Percentiles rank a stretch among this genome's conserved stretches.
Evolutionary conservation across 192 early-diverging fungal species (phyloP).

Genomic region (Coemansia sp.): DNA sequence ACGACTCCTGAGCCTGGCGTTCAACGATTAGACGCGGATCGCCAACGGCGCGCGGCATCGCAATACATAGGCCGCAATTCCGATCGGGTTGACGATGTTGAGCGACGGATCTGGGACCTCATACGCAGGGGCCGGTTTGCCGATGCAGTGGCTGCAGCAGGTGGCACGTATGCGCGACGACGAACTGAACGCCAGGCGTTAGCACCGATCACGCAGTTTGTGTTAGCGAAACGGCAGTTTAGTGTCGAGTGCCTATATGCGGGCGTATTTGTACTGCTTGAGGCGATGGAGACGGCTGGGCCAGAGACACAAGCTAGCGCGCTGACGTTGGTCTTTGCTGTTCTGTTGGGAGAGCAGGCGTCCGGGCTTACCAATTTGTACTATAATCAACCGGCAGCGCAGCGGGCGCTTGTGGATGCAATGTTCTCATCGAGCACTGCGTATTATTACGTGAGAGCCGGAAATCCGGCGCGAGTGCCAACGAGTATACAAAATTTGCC

Average conservation of each 20-base stretch:
- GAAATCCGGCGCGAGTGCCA: not conserved
- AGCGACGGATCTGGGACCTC: constrained; percentile 8
- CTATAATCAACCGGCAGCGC: not conserved
- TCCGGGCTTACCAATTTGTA: constrained; percentile 9
- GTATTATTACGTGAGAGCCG: not conserved
- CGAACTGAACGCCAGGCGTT: not conserved
- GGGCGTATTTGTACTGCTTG: constrained; percentile 14
- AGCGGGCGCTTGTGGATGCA: constrained; percentile 3
- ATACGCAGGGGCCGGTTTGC: not conserved
- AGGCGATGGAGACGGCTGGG: not conserved
- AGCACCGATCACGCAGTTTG: constrained; percentile 16
- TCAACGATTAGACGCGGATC: not conserved
- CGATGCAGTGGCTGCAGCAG: not conserved
- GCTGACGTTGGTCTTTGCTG: constrained; percentile 6
- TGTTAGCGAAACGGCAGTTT: constrained; percentile 16
- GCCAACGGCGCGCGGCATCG: too few relatives aligned
- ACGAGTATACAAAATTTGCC: not conserved
- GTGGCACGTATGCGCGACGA: not conserved
- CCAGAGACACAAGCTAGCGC: not conserved
- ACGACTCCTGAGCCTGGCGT: too few relatives aligned
- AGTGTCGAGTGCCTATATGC: constrained; percentile 16
- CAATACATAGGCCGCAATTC: too few relatives aligned
- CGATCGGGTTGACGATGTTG: too few relatives aligned
- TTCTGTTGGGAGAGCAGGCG: constrained; percentile 15
- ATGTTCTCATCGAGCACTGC: constrained; percentile 4